Conservation (phyloP, 1,139 yeast genomes). For the Blastobotrys persicus region DNA sequence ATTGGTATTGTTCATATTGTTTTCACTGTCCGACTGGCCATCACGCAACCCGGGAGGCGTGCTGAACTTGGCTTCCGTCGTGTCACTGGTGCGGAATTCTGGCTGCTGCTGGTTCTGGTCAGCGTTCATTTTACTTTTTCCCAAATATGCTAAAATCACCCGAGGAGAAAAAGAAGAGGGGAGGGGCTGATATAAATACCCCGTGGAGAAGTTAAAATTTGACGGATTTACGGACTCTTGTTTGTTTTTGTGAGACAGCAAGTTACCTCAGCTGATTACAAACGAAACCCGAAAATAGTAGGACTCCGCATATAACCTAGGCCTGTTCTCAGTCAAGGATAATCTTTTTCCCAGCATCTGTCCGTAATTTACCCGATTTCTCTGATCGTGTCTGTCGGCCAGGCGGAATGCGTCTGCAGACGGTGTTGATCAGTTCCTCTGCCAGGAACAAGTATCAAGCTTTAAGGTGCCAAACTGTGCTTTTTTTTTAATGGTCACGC, state of each 20-base stretch:
- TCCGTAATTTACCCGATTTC: neutral
- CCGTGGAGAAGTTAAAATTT: neutral
- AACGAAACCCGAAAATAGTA: neutral
- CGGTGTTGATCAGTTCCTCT: neutral
- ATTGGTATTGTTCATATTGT: too few relatives aligned
- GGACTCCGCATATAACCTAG: neutral
- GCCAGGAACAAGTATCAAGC: too few relatives aligned
- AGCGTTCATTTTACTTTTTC: neutral
- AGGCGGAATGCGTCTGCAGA: neutral
- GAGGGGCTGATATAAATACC: constrained; percentile 1
- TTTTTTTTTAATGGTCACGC: too few relatives aligned
- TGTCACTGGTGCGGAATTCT: neutral
- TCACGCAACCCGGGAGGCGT: neutral
- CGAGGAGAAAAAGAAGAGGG: neutral
- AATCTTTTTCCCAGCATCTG: too few relatives aligned
- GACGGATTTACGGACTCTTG: neutral
- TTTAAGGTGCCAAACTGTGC: too few relatives aligned
- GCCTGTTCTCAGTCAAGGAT: neutral
- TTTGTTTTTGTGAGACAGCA: constrained; percentile 6
- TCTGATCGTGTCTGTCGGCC: neutral
- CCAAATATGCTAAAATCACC: too few relatives aligned
- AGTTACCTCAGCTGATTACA: constrained; percentile 3
- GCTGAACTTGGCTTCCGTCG: constrained; percentile 1
- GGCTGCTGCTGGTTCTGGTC: constrained; percentile 2
- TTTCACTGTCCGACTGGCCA: neutral